Percentiles rank a stretch among this genome's conserved stretches.
These are phyloP conservation scores for Wickerhamiella musiphila DNA, from an alignment of 805 yeast species.

Conservation along the genomic window DNA sequence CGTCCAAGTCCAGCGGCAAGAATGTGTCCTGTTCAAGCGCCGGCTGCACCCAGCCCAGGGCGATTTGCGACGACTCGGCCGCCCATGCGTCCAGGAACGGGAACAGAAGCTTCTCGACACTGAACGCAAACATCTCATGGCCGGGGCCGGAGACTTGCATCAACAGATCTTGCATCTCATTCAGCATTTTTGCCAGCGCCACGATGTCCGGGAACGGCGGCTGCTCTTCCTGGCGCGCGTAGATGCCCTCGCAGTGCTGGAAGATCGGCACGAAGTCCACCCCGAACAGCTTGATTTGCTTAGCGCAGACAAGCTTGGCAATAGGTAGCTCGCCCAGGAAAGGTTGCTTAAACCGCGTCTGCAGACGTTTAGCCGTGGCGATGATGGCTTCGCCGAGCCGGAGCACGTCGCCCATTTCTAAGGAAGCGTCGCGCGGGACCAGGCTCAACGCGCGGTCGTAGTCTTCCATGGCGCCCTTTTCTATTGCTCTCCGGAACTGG, in stretches of 20 bases:
- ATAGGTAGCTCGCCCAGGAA: constrained; percentile 42
- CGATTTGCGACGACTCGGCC: constrained; percentile 28
- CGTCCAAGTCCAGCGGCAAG: constrained; percentile 30
- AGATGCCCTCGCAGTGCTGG: constrained; percentile 15
- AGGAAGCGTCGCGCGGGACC: constrained; percentile 42
- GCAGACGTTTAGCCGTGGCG: constrained; percentile 31
- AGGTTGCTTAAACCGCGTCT: constrained; percentile 42
- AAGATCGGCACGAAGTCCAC: constrained; percentile 22
- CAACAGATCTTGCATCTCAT: constrained; percentile 35
- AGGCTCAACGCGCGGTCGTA: constrained; percentile 28
- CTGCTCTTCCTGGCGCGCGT: constrained; percentile 11
- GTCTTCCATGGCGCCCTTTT: constrained; percentile 27
- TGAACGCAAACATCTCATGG: constrained; percentile 32
- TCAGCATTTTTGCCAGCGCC: constrained; percentile 35
- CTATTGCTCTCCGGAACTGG: constrained; percentile 22
- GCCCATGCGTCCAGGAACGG: constrained; percentile 29
- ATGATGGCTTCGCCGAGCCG: constrained; percentile 39
- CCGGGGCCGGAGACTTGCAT: constrained; percentile 29
- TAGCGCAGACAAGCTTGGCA: constrained; percentile 22
- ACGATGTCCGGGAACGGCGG: constrained; percentile 37
- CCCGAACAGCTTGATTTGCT: constrained; percentile 19
- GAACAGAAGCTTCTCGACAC: constrained; percentile 39
- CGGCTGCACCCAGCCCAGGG: constrained; percentile 32
- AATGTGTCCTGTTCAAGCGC: constrained; percentile 44
- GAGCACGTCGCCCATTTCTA: constrained; percentile 38